Percentiles rank a stretch among this genome's conserved stretches.
These are phyloP conservation scores for Raphidocelis subcapitata DNA, from an alignment of 139 green algal species.

Conservation along the genomic window DNA sequence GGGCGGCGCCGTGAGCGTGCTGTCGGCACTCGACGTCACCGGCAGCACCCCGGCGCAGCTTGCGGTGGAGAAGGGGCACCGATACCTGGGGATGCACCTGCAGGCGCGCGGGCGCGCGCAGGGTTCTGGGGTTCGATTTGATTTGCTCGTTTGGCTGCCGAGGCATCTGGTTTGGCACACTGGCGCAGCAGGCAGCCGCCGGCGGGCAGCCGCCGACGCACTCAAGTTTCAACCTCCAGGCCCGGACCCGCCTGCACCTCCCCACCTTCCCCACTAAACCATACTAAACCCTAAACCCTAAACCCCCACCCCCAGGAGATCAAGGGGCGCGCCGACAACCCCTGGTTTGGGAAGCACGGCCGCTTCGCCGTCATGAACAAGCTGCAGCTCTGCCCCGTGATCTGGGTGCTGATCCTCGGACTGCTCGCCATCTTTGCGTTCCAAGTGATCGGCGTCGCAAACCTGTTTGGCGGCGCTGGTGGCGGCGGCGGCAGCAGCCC, in stretches of 20 bases:
- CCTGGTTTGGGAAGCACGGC: conserved; percentile 51
- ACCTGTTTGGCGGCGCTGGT: neutral
- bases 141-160: too few species aligned
- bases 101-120: too few species aligned
- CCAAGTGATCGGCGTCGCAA: conserved; percentile 34
- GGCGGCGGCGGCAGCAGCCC: neutral
- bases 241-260: neutral
- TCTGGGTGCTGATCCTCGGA: conserved; percentile 75
- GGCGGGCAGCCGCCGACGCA: neutral
- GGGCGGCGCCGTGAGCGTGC: conserved; percentile 57
- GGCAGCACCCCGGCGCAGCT: conserved; percentile 88
- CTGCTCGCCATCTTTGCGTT: conserved; percentile 68
- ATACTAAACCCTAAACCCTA: too few species aligned
- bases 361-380: conserved; percentile 49
- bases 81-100: conserved; percentile 66
- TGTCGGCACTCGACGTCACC: conserved; percentile 73
- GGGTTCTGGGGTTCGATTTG: too few species aligned
- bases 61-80: conserved; percentile 91
- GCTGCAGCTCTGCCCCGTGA: conserved; percentile 80
- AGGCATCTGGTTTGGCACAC: too few species aligned
- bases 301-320: conserved; percentile 51
- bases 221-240: neutral
- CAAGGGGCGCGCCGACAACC: conserved; percentile 17
- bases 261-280: conserved; percentile 39
- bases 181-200: neutral